Conservation (phyloP, 2,329 filamentous ascomycete genomes). For the Claviceps africana region DNA sequence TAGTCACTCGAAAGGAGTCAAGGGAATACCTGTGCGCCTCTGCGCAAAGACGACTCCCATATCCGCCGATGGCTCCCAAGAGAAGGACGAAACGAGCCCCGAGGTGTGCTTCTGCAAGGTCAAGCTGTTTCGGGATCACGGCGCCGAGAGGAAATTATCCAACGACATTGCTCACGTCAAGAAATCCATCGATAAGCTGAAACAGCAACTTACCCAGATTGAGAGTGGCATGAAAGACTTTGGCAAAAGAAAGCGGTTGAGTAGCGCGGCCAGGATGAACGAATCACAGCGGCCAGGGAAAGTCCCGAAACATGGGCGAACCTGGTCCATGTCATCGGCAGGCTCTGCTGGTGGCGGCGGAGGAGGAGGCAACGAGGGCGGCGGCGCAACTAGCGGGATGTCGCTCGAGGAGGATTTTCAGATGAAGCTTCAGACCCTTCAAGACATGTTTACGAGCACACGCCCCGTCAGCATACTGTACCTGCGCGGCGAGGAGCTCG, state of each 20-base stretch:
- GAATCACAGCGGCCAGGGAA: slow-evolving; percentile 58
- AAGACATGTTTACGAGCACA: slow-evolving; percentile 83
- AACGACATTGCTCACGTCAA: slow-evolving; percentile 93
- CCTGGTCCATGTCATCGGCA: slow-evolving; percentile 84
- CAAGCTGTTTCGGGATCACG: slow-evolving; percentile 91
- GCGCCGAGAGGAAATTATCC: slow-evolving; percentile 84
- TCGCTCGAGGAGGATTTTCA: slow-evolving; percentile 62
- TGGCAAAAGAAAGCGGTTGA: slow-evolving; percentile 47
- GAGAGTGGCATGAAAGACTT: slow-evolving; percentile 55
- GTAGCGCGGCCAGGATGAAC: slow-evolving; percentile 31
- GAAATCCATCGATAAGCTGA: slow-evolving; percentile 91
- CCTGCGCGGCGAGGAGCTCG: slow-evolving; percentile 59
- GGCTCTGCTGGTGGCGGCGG: slow-evolving; percentile 38
- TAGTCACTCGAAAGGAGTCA: slow-evolving; percentile 96
- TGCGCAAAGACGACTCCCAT: slow-evolving; percentile 78
- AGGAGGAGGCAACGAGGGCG: slow-evolving; percentile 22
- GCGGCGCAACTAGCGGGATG: slow-evolving; percentile 27
- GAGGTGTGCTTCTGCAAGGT: slow-evolving; percentile 95
- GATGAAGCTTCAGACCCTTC: slow-evolving; percentile 60
- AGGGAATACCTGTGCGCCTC: slow-evolving; percentile 85
- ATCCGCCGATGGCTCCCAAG: slow-evolving; percentile 33
- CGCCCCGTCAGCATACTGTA: slow-evolving; percentile 66
- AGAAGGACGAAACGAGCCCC: slow-evolving; percentile 28
- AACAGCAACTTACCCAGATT: slow-evolving; percentile 77
- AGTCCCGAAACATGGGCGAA: slow-evolving; percentile 77